These are phyloP conservation scores for Diversispora epigaea DNA, from an alignment of 192 early-diverging fungal species.

Conservation along the genomic window DNA sequence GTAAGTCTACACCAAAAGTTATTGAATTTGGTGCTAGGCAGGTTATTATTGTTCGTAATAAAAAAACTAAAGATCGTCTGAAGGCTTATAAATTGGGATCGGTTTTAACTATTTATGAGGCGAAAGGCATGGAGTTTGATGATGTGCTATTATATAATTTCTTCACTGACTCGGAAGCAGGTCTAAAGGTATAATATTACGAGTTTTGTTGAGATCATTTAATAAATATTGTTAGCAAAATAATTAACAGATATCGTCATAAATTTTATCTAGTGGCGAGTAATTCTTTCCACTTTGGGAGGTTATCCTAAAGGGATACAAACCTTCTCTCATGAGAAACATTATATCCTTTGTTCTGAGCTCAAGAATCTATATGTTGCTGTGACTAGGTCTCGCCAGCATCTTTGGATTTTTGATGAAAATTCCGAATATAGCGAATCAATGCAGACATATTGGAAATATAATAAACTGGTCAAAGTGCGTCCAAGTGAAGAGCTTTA, in stretches of 20 bases:
- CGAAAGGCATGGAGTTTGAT: slow-evolving; percentile 27
- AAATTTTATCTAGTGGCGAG: background rate
- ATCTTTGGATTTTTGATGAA: slow-evolving; percentile 17
- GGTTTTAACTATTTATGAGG: slow-evolving; percentile 19
- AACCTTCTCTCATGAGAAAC: background rate
- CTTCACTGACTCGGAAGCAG: slow-evolving; percentile 12
- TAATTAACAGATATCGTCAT: too few relatives aligned
- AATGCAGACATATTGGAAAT: background rate
- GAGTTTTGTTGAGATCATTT: background rate
- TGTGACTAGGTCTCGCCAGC: slow-evolving; percentile 18
- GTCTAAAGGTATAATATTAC: background rate
- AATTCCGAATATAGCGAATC: background rate
- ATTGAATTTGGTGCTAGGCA: slow-evolving; percentile 27
- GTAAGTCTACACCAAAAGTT: background rate
- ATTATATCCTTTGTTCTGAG: background rate
- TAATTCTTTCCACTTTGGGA: background rate
- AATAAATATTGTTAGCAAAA: background rate
- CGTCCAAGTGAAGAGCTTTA: background rate
- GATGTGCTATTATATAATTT: slow-evolving; percentile 21
- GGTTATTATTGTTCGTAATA: slow-evolving; percentile 25
- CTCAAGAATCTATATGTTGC: slow-evolving; percentile 17
- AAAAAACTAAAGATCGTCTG: background rate
- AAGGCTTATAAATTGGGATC: background rate
- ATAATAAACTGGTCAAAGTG: background rate
- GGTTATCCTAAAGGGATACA: background rate